A percentile compares a stretch with the other conserved stretches of the same genome.
These are phyloP conservation scores for Rhizopogon vesiculosus DNA, from an alignment of 768 basidiomycete genomes.

Conservation along the genomic window DNA sequence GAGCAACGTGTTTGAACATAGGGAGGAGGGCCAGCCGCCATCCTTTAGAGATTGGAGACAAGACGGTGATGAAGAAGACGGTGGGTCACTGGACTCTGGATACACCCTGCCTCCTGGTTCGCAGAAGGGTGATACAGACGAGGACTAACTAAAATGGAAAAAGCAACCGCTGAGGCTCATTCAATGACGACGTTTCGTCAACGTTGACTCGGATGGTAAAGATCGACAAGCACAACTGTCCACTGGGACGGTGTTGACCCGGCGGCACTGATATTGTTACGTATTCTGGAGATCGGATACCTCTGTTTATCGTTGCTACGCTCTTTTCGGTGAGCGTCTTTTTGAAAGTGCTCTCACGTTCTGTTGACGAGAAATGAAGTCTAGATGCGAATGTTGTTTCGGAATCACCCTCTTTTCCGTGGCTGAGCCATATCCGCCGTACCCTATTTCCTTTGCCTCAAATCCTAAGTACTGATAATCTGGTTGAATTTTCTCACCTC, in stretches of 20 bases:
- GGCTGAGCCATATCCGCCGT: constrained; percentile 11
- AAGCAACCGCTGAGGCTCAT: background rate
- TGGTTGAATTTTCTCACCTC: background rate
- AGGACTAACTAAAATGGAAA: background rate
- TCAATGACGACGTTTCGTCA: background rate
- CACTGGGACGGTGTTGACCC: constrained; percentile 1
- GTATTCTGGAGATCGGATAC: constrained; percentile 6
- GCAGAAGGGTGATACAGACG: background rate
- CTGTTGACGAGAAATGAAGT: constrained; percentile 12
- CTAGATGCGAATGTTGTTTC: constrained; percentile 10
- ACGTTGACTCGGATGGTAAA: background rate
- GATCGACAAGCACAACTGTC: constrained; percentile 3
- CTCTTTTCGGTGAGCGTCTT: constrained; percentile 7
- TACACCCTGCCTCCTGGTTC: background rate
- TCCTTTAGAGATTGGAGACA: background rate
- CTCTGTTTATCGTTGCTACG: constrained; percentile 9
- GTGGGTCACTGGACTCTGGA: background rate
- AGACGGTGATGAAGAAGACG: background rate
- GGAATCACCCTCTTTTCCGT: constrained; percentile 14
- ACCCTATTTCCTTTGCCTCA: constrained; percentile 7
- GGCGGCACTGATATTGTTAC: constrained; percentile 5
- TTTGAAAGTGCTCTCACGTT: constrained; percentile 8
- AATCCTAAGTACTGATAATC: constrained; percentile 2
- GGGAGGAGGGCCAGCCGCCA: background rate
- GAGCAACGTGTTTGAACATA: background rate